Evolutionary conservation across 106 monocot species (phyloP).

Genomic region (Posidonia australis): DNA sequence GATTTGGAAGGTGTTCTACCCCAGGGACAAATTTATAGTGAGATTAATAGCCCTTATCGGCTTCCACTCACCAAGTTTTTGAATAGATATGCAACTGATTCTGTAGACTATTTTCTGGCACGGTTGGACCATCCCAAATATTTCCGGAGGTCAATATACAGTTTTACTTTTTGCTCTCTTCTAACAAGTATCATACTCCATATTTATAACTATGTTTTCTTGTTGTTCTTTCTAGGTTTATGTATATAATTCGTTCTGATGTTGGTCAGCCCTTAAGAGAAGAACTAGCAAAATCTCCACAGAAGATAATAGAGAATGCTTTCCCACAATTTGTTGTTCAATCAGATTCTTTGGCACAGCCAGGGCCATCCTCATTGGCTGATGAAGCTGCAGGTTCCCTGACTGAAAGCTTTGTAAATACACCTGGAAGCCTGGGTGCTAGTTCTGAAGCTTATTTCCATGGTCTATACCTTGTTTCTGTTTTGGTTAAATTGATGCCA

Average conservation of each 20-base stretch:
- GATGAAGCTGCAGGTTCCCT: conserved; percentile 41
- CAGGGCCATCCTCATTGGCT: conserved; percentile 28
- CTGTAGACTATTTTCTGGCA: conserved; percentile 92
- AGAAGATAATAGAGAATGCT: conserved; percentile 76
- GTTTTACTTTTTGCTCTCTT: neutral
- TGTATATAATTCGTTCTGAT: conserved; percentile 89
- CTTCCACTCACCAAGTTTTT: conserved; percentile 88
- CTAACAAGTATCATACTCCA: neutral
- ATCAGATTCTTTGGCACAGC: conserved; percentile 25
- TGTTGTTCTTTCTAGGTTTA: conserved; percentile 50
- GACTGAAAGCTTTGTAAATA: conserved; percentile 31
- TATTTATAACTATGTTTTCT: conserved; percentile 1
- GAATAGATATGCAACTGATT: conserved; percentile 84
- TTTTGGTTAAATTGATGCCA: conserved; percentile 89
- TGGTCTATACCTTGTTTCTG: conserved; percentile 72
- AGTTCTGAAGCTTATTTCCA: conserved; percentile 83
- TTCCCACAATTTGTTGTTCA: conserved; percentile 58
- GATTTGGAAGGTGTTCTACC: conserved; percentile 91
- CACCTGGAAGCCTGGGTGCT: conserved; percentile 20
- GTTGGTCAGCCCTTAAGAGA: conserved; percentile 75
- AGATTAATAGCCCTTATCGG: conserved; percentile 97
- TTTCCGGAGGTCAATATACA: conserved; percentile 58
- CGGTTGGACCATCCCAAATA: conserved; percentile 82
- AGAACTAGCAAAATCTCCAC: conserved; percentile 81
- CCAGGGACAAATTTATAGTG: conserved; percentile 90